phyloP scores from a whole-genome alignment of 805 yeast genomes.

The Danielozyma ontarioensis region DNA sequence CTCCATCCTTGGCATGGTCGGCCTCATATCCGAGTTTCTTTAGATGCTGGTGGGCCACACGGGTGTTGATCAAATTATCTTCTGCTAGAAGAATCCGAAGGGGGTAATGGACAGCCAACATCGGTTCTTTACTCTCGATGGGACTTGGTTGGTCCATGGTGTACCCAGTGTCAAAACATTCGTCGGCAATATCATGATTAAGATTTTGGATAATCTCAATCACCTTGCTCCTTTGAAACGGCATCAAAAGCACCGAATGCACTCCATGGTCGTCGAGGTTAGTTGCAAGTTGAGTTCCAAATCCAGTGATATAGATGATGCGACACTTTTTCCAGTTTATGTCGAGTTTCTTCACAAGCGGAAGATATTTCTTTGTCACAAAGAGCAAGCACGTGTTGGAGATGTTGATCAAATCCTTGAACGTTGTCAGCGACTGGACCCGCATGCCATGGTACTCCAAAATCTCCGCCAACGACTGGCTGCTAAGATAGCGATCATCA shows the following conservation, averaged over 20 bases:
- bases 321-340: slow-evolving; percentile 8
- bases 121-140: not conserved
- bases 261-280: slow-evolving; percentile 14
- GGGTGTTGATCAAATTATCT: slow-evolving; percentile 47
- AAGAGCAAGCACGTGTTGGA: slow-evolving; percentile 14
- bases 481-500: slow-evolving; percentile 25
- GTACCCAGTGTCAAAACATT: not conserved
- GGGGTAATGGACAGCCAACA: slow-evolving; percentile 23
- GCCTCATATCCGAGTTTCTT: slow-evolving; percentile 46
- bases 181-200: not conserved
- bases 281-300: slow-evolving; percentile 22
- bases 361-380: slow-evolving; percentile 14
- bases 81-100: slow-evolving; percentile 49
- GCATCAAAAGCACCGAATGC: slow-evolving; percentile 21
- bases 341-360: slow-evolving; percentile 5
- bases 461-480: slow-evolving; percentile 25
- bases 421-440: no score
- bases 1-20: slow-evolving; percentile 49
- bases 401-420: slow-evolving; percentile 19
- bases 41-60: slow-evolving; percentile 46
- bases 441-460: slow-evolving; percentile 31
- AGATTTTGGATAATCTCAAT: no score
- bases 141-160: not conserved
- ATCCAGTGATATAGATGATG: slow-evolving; percentile 21
- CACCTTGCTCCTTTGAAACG: slow-evolving; percentile 23